These are phyloP conservation scores for Fusarium caatingaense DNA, from an alignment of 2,329 filamentous ascomycete genomes.

Conservation along the genomic window DNA sequence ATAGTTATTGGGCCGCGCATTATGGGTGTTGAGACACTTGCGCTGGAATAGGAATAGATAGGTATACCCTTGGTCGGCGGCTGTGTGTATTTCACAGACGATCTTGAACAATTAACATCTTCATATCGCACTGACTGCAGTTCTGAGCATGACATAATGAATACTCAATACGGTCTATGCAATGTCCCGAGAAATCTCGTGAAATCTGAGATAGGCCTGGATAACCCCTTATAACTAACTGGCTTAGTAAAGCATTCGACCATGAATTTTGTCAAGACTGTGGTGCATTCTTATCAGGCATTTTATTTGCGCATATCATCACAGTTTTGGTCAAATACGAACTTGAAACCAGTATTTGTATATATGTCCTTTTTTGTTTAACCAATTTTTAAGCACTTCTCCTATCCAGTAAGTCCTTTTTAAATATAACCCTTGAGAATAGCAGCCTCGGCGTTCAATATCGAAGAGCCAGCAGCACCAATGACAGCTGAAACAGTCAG, in stretches of 20 bases:
- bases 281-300: not conserved
- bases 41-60: constrained; percentile 30
- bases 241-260: not conserved
- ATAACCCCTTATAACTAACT: not conserved
- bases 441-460: constrained; percentile 92
- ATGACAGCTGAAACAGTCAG: constrained; percentile 73
- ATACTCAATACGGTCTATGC: not conserved
- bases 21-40: constrained; percentile 12
- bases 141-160: not conserved
- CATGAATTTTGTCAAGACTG: not conserved
- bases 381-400: constrained; percentile 7
- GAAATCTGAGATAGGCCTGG: not conserved
- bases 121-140: not conserved
- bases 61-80: constrained; percentile 37
- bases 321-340: not conserved
- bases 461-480: constrained; percentile 94
- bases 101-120: constrained; percentile 30
- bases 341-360: not conserved
- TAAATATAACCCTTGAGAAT: constrained; percentile 88
- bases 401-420: constrained; percentile 14
- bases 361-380: constrained; percentile 9
- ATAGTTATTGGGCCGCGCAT: constrained; percentile 25
- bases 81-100: constrained; percentile 14
- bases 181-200: not conserved
- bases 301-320: not conserved